Evolutionary conservation across 2,329 filamentous ascomycete genomes (phyloP).

Genomic region (Atkinsonella hypoxylon): DNA sequence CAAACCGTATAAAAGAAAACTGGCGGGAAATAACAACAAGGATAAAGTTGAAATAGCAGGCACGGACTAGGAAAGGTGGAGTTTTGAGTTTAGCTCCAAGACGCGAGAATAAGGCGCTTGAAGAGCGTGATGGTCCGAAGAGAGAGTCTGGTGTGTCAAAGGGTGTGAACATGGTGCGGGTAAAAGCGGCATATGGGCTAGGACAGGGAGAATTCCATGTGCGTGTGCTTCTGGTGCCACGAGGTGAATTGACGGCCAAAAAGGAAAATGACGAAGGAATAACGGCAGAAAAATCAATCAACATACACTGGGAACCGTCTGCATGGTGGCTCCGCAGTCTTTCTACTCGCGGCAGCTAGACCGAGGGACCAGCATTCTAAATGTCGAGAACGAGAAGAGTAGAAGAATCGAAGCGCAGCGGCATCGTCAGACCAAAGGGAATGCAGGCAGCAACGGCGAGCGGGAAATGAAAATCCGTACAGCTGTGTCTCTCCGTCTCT

Average conservation of each 20-base stretch:
- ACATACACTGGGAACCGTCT: constrained; percentile 41
- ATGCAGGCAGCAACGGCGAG: background rate
- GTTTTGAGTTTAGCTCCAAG: constrained; percentile 1
- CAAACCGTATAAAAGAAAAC: background rate
- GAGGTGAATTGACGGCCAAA: background rate
- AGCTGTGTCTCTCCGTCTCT: no score
- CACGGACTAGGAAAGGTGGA: background rate
- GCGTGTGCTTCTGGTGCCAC: background rate
- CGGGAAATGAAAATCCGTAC: constrained; percentile 1
- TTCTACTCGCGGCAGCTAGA: constrained; percentile 25
- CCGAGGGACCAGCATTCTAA: constrained; percentile 25
- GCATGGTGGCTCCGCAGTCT: constrained; percentile 33
- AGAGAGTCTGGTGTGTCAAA: background rate
- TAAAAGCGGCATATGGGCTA: background rate
- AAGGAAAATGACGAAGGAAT: background rate
- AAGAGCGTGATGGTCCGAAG: constrained; percentile 1
- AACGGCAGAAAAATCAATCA: constrained; percentile 4
- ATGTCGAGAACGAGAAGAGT: constrained; percentile 13
- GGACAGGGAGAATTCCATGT: background rate
- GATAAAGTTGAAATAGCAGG: background rate
- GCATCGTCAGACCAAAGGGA: constrained; percentile 9
- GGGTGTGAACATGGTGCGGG: constrained; percentile 2
- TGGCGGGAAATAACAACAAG: background rate
- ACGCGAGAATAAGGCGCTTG: constrained; percentile 3
- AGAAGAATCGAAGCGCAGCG: constrained; percentile 3